Conservation (phyloP, 306 rosid species). For the barrel medic (Medicago truncatula) region MtrunA17r5.0-ANR NC_053042.1:31595001-31595500, state of each 20-base stretch:
- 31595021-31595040: neutral
- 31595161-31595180: constrained; percentile 19
- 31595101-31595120: neutral
- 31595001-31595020: neutral
- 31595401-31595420: constrained; percentile 17
- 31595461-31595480: constrained; percentile 18
- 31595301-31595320: constrained; percentile 51
- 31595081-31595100: constrained; percentile 17
- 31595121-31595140: neutral
- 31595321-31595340: constrained; percentile 54
- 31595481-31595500: neutral
- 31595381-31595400: constrained; percentile 25
- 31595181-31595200: neutral
- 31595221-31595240: constrained; percentile 14
- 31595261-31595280: constrained; percentile 51
- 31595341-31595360: constrained; percentile 29
- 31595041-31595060: constrained; percentile 4
- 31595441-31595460: neutral
- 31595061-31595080: neutral
- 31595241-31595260: constrained; percentile 54
- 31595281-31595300: constrained; percentile 44
- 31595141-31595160: neutral
- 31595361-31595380: constrained; percentile 22
- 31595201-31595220: constrained; percentile 4
- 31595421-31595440: constrained; percentile 19